Evolutionary conservation across 331 rosid species (phyloP), one percentile per base, ranked within the genome.

Genomic region (Acacia concinna): DNA sequence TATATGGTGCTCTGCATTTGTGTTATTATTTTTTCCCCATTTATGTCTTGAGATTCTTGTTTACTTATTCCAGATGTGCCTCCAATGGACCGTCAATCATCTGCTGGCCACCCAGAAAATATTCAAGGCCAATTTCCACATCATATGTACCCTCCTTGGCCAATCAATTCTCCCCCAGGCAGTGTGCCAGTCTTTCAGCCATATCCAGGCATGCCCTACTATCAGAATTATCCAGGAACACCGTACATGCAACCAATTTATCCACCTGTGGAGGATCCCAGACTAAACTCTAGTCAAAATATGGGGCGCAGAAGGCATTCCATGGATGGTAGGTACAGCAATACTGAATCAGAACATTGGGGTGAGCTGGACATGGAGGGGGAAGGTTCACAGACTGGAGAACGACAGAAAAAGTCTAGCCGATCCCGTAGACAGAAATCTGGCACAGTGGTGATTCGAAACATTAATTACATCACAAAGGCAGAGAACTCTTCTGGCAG

Each of bases 141-240:
- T 79, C 94, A 88, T 60, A 86, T 96, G 92, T 91, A 71, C 75
- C 94, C 98, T 83, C 91, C 96, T 51, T 96, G 99, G 99, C 98
- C 97, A 77, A 73, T 93, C 82, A 96, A 93, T 86, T 89, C 97
- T 87, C 90, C 97, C 46, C 90, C 94, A 1, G 97, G 98, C 40
- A 59, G 93, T 38, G 30, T 89, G 6, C 99, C 99, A 6, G 91
- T 85, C 80, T 93, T 76, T 89, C 98, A 76, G 71, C 88, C 94
- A 76, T 96, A 89, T 86, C 92, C 97, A 79, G 99, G 99, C 82
- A 91, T 96, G 84, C 98, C 98, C 73, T 96, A 93, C 84, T 96
- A 89, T 85, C 98, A 83, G 79, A 72, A 90, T 73, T 91, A 89
- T 85, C 94, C 91, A 2, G 99, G 97, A 79, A 84, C 87, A 83